phyloP scores from a whole-genome alignment of 2,329 filamentous ascomycete species.

The Microdochium trichocladiopsis region DNA sequence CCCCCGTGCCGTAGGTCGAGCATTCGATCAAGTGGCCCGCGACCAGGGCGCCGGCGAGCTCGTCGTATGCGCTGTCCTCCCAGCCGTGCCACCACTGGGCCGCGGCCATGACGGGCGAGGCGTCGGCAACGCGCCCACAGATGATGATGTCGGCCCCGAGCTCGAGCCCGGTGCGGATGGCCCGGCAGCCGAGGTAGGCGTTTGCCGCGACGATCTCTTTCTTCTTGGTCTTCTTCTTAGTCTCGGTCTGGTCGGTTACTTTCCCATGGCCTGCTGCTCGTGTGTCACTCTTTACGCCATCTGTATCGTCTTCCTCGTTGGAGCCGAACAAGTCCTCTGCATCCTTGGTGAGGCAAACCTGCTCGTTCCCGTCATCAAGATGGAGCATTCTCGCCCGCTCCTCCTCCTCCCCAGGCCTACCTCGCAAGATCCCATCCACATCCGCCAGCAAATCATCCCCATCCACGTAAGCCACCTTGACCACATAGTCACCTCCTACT shows the following conservation, averaged over 20 bases:
- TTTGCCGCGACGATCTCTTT: neutral
- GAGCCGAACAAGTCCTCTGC: neutral
- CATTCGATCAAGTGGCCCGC: constrained; percentile 10
- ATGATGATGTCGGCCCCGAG: constrained; percentile 11
- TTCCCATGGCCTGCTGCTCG: too few species aligned
- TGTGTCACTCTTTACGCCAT: too few species aligned
- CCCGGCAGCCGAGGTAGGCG: neutral
- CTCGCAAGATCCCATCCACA: neutral
- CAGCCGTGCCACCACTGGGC: constrained; percentile 10
- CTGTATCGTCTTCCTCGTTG: too few species aligned
- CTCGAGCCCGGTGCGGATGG: neutral
- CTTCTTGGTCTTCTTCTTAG: neutral
- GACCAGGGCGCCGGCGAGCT: constrained; percentile 8
- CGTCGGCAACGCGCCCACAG: constrained; percentile 12
- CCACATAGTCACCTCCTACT: neutral
- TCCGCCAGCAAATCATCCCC: constrained; percentile 30
- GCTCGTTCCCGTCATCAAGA: neutral
- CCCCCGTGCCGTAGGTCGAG: constrained; percentile 31
- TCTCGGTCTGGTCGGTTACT: too few species aligned
- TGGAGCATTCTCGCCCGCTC: neutral
- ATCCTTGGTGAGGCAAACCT: neutral
- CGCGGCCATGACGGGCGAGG: constrained; percentile 9
- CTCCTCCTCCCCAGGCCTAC: neutral
- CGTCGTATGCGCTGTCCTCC: constrained; percentile 2
- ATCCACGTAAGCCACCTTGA: constrained; percentile 34